Evolutionary conservation across 179 eudicot species (phyloP), one percentile per base, ranked within the genome.

Genomic region (Beta corolliflora): DNA sequence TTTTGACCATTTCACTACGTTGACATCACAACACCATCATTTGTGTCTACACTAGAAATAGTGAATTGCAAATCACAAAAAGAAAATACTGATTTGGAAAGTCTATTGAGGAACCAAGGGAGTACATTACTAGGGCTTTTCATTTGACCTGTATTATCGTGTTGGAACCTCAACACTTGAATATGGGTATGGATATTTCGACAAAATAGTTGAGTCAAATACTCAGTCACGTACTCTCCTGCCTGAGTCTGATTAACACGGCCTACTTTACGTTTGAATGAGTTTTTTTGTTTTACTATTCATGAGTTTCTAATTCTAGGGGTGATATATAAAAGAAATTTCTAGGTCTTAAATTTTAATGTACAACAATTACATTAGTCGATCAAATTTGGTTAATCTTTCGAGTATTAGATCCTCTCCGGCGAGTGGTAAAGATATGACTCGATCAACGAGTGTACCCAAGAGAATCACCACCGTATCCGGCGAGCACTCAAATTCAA

Each of bases 391-490:
- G 23, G 0, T 19, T 8, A 9, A 48, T 7, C 2, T 58, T 75
- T 16, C 77, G 64, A 59, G 36, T 63, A 7, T 21, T 3, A 45
- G 31, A 74, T 54, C 13, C 6, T 59, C n/a, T 63, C 10, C 4
- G 0, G 14, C 8, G 1, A 46, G 9, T 45, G 78, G 44, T 48
- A 1, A 73, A 19, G 46, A 46, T 19, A 85, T 85, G 87, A 76
- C 48, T 3, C 1, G 83, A 85, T 18, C 75, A 77, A 54, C 59
- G 87, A 52, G 83, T 85, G 25, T 85, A 81, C 82, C 87, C 87
- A 2, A 79, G 87, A 25, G 87, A 85, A 52, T 81, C 87, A 5
- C 84, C 87, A 41, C 84, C 0, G 56, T 31, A 4, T 85, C 87
- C 1, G 84, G 82, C 0, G 87, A 85, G 70, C 87, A 84, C 68